These are phyloP conservation scores for Glaciozyma antarctica DNA, from an alignment of 768 basidiomycete genomes.

Conservation along the genomic window DNA sequence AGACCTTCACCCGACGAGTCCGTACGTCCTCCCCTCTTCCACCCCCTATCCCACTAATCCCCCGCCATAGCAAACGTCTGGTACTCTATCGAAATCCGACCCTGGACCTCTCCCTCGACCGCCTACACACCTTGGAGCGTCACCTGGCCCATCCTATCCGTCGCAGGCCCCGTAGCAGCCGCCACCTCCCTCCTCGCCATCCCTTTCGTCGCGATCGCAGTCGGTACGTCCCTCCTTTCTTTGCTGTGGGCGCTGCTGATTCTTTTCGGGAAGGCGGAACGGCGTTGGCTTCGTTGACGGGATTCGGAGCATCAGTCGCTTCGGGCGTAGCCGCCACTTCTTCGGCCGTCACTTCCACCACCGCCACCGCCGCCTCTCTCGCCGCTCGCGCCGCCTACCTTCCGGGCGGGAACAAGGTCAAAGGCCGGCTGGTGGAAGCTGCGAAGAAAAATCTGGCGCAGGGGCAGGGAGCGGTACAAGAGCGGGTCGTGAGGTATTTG, in stretches of 20 bases:
- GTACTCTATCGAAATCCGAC: slow-evolving; percentile 21
- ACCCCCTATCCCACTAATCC: background rate
- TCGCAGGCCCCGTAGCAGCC: slow-evolving; percentile 21
- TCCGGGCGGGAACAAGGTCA: slow-evolving; percentile 17
- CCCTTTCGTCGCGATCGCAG: slow-evolving; percentile 24
- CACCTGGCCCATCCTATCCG: slow-evolving; percentile 24
- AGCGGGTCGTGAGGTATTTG: slow-evolving; percentile 25
- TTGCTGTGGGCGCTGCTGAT: too few species aligned
- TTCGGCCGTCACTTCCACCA: background rate
- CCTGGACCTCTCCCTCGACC: slow-evolving; percentile 6
- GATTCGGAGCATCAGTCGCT: slow-evolving; percentile 9
- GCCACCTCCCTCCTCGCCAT: slow-evolving; percentile 23
- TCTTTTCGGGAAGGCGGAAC: slow-evolving; percentile 6
- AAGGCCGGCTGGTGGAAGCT: slow-evolving; percentile 20
- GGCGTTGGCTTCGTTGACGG: slow-evolving; percentile 21
- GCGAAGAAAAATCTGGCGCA: slow-evolving; percentile 15
- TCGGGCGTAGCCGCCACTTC: slow-evolving; percentile 1
- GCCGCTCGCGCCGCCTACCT: slow-evolving; percentile 15
- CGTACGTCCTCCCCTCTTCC: background rate
- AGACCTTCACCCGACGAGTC: slow-evolving; percentile 23
- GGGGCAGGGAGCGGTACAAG: slow-evolving; percentile 8
- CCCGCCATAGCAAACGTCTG: slow-evolving; percentile 11
- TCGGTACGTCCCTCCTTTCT: background rate
- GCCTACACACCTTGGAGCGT: slow-evolving; percentile 17
- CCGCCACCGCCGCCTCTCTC: slow-evolving; percentile 1